Evolutionary conservation across 768 basidiomycete genomes (phyloP).

Genomic region (Lactarius sp.): DNA sequence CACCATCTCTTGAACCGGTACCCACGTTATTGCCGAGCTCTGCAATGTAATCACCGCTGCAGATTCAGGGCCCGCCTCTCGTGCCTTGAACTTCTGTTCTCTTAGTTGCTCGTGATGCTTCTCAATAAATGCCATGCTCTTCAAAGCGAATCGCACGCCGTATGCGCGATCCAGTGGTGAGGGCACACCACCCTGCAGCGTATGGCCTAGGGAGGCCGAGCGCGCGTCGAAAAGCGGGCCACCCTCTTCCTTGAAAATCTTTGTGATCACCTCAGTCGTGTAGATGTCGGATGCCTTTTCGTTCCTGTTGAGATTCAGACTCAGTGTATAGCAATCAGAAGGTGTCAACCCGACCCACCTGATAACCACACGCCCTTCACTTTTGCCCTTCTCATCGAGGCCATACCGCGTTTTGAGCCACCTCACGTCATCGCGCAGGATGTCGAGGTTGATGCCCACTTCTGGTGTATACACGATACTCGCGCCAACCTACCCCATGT

Average conservation of each 20-base stretch:
- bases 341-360: slow-evolving; percentile 46
- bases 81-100: slow-evolving; percentile 46
- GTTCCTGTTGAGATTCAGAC: slow-evolving; percentile 47
- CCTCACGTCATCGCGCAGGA: slow-evolving; percentile 76
- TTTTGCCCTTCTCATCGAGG: slow-evolving; percentile 83
- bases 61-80: slow-evolving; percentile 54
- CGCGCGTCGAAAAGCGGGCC: slow-evolving; percentile 87
- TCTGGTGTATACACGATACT: slow-evolving; percentile 94
- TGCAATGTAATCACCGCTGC: slow-evolving; percentile 93
- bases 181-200: slow-evolving; percentile 91
- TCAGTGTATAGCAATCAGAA: not conserved
- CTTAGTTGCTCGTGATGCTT: slow-evolving; percentile 58
- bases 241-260: slow-evolving; percentile 96
- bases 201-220: slow-evolving; percentile 94
- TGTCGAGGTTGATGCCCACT: slow-evolving; percentile 77
- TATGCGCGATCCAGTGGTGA: slow-evolving; percentile 92
- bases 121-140: slow-evolving; percentile 95
- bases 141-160: slow-evolving; percentile 82
- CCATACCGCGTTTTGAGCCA: slow-evolving; percentile 83
- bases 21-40: slow-evolving; percentile 73
- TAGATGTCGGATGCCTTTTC: slow-evolving; percentile 86
- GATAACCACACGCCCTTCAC: slow-evolving; percentile 90
- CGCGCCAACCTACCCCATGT: slow-evolving; percentile 69
- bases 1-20: slow-evolving; percentile 79
- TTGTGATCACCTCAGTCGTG: slow-evolving; percentile 85